These are phyloP conservation scores for Yamadazyma jaroonii DNA, from an alignment of 1,139 yeast species.

Conservation along the genomic window DNA sequence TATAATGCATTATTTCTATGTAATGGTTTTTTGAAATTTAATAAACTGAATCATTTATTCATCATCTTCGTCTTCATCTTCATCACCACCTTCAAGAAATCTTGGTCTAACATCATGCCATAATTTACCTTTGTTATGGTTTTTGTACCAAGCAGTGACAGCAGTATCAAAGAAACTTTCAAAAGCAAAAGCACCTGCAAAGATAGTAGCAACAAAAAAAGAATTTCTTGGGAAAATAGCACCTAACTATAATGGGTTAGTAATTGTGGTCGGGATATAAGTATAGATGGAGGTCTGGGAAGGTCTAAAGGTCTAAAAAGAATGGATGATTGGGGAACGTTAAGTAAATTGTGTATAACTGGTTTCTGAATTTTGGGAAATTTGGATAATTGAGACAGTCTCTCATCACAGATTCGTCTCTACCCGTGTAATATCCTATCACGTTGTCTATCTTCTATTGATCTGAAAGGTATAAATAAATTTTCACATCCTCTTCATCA, in stretches of 20 bases:
- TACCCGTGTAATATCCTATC: too few relatives aligned
- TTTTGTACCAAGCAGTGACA: constrained; percentile 80
- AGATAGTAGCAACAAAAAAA: constrained; percentile 79
- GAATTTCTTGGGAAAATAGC: constrained; percentile 91
- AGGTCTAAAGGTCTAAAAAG: too few relatives aligned
- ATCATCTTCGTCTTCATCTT: constrained; percentile 50
- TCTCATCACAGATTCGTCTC: too few relatives aligned
- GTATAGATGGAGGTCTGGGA: too few relatives aligned
- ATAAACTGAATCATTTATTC: constrained; percentile 15
- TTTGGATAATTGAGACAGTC: too few relatives aligned
- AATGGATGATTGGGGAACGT: too few relatives aligned
- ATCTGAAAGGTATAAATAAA: too few relatives aligned
- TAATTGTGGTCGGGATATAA: too few relatives aligned
- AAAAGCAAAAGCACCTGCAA: constrained; percentile 86
- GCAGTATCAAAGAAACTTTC: constrained; percentile 80
- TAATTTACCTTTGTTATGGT: constrained; percentile 91
- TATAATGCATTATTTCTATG: constrained; percentile 5
- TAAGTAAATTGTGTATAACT: too few relatives aligned
- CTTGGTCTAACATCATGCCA: constrained; percentile 90
- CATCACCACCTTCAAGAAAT: constrained; percentile 58
- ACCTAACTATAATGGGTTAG: constrained; percentile 21
- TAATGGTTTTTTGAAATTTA: not conserved
- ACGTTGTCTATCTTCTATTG: too few relatives aligned
- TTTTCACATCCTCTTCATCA: too few relatives aligned
- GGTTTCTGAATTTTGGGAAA: too few relatives aligned